Evolutionary conservation across 345 rosid species (phyloP), one percentile per base, ranked within the genome.

Genomic region (Gossypium herbaceum): DNA sequence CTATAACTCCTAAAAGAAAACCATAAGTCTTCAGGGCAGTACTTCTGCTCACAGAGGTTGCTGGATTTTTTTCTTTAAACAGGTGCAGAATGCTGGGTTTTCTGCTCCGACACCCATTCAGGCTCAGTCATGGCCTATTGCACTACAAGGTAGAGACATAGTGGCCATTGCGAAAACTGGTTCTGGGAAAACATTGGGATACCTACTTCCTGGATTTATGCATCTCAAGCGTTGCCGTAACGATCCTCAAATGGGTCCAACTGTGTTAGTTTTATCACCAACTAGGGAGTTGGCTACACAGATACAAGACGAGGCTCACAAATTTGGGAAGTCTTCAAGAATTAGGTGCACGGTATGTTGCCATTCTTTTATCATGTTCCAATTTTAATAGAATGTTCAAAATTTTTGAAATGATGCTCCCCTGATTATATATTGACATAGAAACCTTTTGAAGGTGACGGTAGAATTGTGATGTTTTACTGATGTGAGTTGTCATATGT

Each of bases 51-150:
- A 90, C 76, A 34, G 81, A 72, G 82, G 79, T 79, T 85, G 82
- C 79, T 83, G 89, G 81, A 75, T 84, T 85, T 85, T 84, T 86
- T 85, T 77, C 79, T 88, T 50, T 10, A 39, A 86, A 85, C 91
- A 95, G 99, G 94, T 90, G 83, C 91, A 83, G 72, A 83, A 39
- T 86, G 99, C 99, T 70, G 99, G 99, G 66, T 95, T 95, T 80
- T 77, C 94, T 84, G 82, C 93, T 51, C 99, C 99, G 47, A 95
- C 99, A 66, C 99, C 99, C 74, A 95, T 95, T 84, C 99, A 95
- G 87, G 99, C 99, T 72, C 98, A 93, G 81, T 93, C 99, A 10
- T 95, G 99, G 99, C 98, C 99, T 0, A 85, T 95, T 86, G 96
- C 94, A 22, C 74, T 95, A 85, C 94, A 88, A 83, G 84, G 89